Conservation (phyloP, 176 grass and related monocot species). For the Hordeum marinum region DNA sequence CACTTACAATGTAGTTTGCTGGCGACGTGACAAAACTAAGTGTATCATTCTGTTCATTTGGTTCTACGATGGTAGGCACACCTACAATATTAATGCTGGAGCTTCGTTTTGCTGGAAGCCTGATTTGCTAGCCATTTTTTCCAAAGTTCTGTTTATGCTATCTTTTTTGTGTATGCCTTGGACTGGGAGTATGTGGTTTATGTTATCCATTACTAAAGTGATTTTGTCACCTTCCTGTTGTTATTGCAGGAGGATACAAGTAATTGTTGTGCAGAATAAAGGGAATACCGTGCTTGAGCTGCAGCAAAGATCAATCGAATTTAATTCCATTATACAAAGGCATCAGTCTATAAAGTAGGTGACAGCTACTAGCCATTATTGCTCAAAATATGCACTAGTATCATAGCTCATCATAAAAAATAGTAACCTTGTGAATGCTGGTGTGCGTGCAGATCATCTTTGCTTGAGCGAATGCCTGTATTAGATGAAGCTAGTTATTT, state of each 20-base stretch:
- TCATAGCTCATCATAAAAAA: background rate
- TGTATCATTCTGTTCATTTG: background rate
- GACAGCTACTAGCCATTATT: background rate
- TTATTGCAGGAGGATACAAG: constrained; percentile 81
- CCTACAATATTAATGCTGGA: background rate
- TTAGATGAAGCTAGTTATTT: constrained; percentile 84
- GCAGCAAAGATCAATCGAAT: constrained; percentile 98
- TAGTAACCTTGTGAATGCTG: constrained; percentile 18
- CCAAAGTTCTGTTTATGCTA: constrained; percentile 7
- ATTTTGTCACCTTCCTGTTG: background rate
- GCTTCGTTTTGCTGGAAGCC: constrained; percentile 10
- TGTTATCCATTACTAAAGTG: background rate
- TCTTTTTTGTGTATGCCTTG: constrained; percentile 6
- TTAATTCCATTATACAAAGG: constrained; percentile 95
- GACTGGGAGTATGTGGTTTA: background rate
- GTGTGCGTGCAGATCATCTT: constrained; percentile 71
- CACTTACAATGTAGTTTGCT: background rate
- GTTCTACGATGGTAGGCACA: background rate
- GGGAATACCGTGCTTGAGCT: constrained; percentile 83
- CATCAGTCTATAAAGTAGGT: constrained; percentile 86
- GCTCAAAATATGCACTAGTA: background rate
- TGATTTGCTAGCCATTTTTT: constrained; percentile 11
- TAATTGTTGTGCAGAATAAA: constrained; percentile 79
- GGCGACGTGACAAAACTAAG: too few species aligned
- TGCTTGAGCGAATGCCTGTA: constrained; percentile 97